phyloP scores from a whole-genome alignment of 1,284 basidiomycete genomes.

The Pseudozyma sp. region DNA sequence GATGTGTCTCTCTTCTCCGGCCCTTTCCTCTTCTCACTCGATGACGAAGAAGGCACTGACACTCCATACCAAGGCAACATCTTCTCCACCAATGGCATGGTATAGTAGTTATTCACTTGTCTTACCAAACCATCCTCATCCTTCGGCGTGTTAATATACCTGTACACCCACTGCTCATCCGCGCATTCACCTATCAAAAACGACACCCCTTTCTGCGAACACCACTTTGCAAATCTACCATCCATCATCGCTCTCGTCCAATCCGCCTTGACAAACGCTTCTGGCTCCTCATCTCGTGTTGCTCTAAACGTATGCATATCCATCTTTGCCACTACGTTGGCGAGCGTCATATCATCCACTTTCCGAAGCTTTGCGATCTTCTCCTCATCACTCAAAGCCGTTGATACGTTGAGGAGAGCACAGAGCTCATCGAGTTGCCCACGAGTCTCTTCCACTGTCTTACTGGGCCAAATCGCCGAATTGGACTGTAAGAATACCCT shows the following conservation, averaged over 20 bases:
- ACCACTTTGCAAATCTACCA: constrained; percentile 41
- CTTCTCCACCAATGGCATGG: constrained; percentile 23
- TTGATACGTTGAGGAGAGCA: constrained; percentile 14
- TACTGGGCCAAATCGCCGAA: constrained; percentile 44
- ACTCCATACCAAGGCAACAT: constrained; percentile 38
- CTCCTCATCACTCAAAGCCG: constrained; percentile 6
- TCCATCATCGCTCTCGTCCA: constrained; percentile 47
- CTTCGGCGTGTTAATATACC: constrained; percentile 43
- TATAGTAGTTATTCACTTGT: constrained; percentile 55
- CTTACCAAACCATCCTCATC: constrained; percentile 15
- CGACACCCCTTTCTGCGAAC: constrained; percentile 15
- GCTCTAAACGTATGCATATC: constrained; percentile 52
- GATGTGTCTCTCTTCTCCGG: neutral
- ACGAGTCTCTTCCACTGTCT: constrained; percentile 29
- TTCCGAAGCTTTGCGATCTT: constrained; percentile 34
- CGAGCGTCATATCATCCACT: constrained; percentile 26
- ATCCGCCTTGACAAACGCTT: constrained; percentile 35
- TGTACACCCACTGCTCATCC: constrained; percentile 47
- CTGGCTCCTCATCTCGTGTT: constrained; percentile 23
- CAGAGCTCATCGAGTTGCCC: constrained; percentile 46
- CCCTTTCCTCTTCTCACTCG: too few species aligned
- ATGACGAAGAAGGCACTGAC: neutral
- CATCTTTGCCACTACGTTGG: constrained; percentile 23
- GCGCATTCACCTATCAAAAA: constrained; percentile 48
- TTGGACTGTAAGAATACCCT: constrained; percentile 48